Evolutionary conservation across 1,284 basidiomycete genomes (phyloP).

Genomic region (Butyriboletus appendiculatus): DNA sequence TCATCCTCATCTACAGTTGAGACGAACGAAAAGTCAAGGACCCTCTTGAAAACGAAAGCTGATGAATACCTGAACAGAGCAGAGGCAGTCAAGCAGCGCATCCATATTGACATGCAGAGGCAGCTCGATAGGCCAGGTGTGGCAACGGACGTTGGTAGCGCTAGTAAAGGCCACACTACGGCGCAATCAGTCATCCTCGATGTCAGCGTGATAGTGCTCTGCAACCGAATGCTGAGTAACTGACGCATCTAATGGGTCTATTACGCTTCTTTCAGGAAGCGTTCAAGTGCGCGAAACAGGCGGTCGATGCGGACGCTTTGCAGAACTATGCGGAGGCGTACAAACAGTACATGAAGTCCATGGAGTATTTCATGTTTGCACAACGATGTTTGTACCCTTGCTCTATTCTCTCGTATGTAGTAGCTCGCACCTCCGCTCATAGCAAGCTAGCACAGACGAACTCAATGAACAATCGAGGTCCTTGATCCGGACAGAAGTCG

Average conservation of each 20-base stretch:
- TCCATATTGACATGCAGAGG: constrained; percentile 30
- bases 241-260: neutral
- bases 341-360: constrained; percentile 89
- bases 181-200: constrained; percentile 23
- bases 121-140: neutral
- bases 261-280: constrained; percentile 65
- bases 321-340: constrained; percentile 95
- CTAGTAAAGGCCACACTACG: neutral
- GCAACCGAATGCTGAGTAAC: neutral
- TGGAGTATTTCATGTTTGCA: constrained; percentile 96
- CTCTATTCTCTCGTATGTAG: constrained; percentile 31
- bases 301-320: constrained; percentile 92
- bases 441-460: constrained; percentile 14
- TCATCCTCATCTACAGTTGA: constrained; percentile 7
- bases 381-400: constrained; percentile 50
- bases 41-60: constrained; percentile 86
- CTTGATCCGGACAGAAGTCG: constrained; percentile 87
- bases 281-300: constrained; percentile 90
- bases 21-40: constrained; percentile 63
- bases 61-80: constrained; percentile 91
- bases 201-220: constrained; percentile 10
- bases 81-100: constrained; percentile 86
- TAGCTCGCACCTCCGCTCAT: neutral
- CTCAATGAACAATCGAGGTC: constrained; percentile 66
- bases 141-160: neutral